A percentile compares a stretch with the other conserved stretches of the same genome.
Evolutionary conservation across 306 rosid species (phyloP).

Genomic region (Lathyrus oleraceus): DNA sequence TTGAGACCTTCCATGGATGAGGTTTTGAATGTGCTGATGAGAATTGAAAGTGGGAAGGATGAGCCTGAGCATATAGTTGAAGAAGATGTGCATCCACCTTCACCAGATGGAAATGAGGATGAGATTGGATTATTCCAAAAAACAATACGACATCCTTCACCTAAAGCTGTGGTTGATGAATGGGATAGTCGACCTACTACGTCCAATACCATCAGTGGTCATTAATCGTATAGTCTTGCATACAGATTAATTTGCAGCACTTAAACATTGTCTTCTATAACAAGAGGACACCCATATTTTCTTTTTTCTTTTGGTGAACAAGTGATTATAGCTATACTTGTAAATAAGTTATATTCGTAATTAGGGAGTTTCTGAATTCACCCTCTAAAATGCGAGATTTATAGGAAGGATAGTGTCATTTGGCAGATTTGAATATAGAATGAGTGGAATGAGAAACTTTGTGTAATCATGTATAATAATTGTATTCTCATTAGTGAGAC

Average conservation of each 20-base stretch:
- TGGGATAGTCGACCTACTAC: conserved; percentile 58
- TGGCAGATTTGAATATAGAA: no score
- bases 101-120: conserved; percentile 50
- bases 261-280: not conserved
- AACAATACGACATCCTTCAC: conserved; percentile 39
- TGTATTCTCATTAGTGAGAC: no score
- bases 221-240: conserved; percentile 6
- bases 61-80: conserved; percentile 15
- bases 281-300: not conserved
- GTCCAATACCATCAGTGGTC: conserved; percentile 31
- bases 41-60: conserved; percentile 43
- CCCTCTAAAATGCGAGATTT: no score
- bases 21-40: conserved; percentile 52
- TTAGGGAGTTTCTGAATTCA: no score
- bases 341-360: no score
- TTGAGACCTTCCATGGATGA: conserved; percentile 77
- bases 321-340: not conserved
- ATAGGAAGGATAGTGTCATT: no score
- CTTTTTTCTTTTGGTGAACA: not conserved
- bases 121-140: conserved; percentile 33
- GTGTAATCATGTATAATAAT: no score
- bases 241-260: not conserved
- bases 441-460: no score
- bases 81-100: conserved; percentile 22
- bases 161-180: conserved; percentile 50